Base-by-base conservation (phyloP, 441 rosid species). In the Bocquillonia castaneifolia region DNA sequence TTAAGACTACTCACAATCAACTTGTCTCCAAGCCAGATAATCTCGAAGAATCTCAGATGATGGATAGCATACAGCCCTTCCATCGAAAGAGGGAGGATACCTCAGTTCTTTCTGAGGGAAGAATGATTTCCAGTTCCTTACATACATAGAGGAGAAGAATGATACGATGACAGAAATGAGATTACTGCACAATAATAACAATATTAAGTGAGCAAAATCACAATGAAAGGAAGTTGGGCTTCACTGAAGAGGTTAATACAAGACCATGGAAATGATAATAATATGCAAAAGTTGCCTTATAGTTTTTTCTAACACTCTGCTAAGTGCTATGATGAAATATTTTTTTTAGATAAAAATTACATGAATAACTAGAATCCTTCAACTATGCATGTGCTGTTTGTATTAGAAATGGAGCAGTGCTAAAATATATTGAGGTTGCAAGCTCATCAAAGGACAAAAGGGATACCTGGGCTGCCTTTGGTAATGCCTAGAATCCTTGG, bases 11-110 rank as follows among this genome's bases (percentile, higher is more conserved):
- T 91, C 75, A 93, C 99, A 93, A 77, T 93, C 99, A 73, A 91
- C 97, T 87, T 93, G 97, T 78, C 99, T 84, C 99, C 99, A 91
- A 15, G 97, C 83, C 55, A 91, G 77, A 83, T 93, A 93, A 81
- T 93, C 93, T 73, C 70, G 81, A 70, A 93, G 87, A 75, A 89
- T 88, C 71, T 87, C 81, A 62, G 78, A 54, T 47, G 96, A 84
- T 45, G 97, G 99, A 71, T 93, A 91, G 79, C 96, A 91, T 51
- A 93, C 82, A n/a, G 91, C 90, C 61, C 97, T 89, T 72, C 96
- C 97, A 81, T 94, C 99, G 63, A 94, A 91, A 54, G 84, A 81
- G 55, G 99, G 95, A 73, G 89, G 77, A 72, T 83, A 91, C 76
- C 82, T 88, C 73, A 91, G 63, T 55, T 77, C 85, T 80, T 86